A percentile compares a stretch with the other conserved stretches of the same genome.
phyloP scores from a whole-genome alignment of 1,284 basidiomycete species.

The Puccinia triticina region DNA sequence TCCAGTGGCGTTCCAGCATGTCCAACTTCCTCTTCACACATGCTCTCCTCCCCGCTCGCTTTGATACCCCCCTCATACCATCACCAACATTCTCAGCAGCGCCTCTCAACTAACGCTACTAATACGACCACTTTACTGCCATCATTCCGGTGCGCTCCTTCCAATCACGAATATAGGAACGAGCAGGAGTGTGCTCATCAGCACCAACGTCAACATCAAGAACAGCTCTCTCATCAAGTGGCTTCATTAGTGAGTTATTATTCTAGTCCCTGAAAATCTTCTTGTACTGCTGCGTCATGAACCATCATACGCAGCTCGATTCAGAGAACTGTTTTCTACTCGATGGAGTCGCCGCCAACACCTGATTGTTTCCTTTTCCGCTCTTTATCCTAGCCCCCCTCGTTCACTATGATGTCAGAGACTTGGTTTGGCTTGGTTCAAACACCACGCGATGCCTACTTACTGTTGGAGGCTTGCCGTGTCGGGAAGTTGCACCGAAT shows the following conservation, averaged over 20 bases:
- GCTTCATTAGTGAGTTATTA: constrained; percentile 40
- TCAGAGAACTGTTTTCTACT: not conserved
- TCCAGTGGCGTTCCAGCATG: constrained; percentile 38
- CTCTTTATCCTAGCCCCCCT: constrained; percentile 24
- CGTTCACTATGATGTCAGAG: constrained; percentile 53
- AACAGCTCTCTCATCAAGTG: constrained; percentile 34
- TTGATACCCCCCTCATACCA: constrained; percentile 32
- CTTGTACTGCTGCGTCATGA: not conserved
- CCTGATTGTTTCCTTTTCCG: constrained; percentile 1
- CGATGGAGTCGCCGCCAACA: constrained; percentile 19
- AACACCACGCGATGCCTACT: constrained; percentile 55
- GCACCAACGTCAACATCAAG: constrained; percentile 23
- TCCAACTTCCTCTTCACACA: constrained; percentile 45
- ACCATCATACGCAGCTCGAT: not conserved
- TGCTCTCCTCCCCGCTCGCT: constrained; percentile 39
- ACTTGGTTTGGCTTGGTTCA: constrained; percentile 55
- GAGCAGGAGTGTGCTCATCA: constrained; percentile 24
- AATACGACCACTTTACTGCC: constrained; percentile 20
- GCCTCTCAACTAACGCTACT: constrained; percentile 14
- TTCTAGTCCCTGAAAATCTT: not conserved
- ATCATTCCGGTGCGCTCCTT: constrained; percentile 13
- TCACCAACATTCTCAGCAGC: constrained; percentile 19
- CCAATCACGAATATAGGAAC: constrained; percentile 9
- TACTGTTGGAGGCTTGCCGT: constrained; percentile 56
- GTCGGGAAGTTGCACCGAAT: constrained; percentile 55